Percentiles rank a stretch among this genome's conserved stretches.
These are phyloP conservation scores for Mycotypha africana DNA, from an alignment of 371 early-diverging fungal genomes.

Conservation along the genomic window DNA sequence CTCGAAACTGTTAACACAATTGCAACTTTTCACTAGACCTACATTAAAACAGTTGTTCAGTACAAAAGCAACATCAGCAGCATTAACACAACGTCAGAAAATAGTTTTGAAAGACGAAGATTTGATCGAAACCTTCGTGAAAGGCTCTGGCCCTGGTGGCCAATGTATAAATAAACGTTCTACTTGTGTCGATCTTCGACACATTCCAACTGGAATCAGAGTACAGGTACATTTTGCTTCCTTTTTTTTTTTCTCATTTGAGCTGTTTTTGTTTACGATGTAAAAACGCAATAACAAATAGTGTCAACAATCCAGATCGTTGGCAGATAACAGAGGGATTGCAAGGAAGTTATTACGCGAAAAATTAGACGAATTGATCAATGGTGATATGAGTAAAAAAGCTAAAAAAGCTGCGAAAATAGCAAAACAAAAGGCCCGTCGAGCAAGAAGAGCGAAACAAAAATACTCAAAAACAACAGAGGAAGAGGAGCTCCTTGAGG, in stretches of 20 bases:
- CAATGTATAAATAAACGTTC: conserved; percentile 91
- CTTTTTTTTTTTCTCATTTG: too few relatives aligned
- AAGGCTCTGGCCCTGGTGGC: conserved; percentile 90
- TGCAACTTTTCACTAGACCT: too few relatives aligned
- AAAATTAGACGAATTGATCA: conserved; percentile 65
- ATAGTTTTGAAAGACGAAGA: conserved; percentile 72
- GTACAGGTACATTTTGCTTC: conserved; percentile 64
- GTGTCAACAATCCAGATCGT: conserved; percentile 78
- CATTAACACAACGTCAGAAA: conserved; percentile 31
- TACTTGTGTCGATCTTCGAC: conserved; percentile 78
- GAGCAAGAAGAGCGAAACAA: conserved; percentile 44
- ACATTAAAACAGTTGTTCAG: too few relatives aligned
- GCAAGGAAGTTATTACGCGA: conserved; percentile 65
- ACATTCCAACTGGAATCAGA: conserved; percentile 77
- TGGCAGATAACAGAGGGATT: conserved; percentile 71
- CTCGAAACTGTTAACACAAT: too few relatives aligned
- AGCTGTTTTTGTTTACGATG: too few relatives aligned
- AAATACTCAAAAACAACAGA: conserved; percentile 25
- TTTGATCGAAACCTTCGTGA: conserved; percentile 81
- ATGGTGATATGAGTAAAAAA: conserved; percentile 64
- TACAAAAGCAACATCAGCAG: too few relatives aligned
- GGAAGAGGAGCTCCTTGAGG: background rate
- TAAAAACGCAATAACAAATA: too few relatives aligned
- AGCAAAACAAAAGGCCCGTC: conserved; percentile 51
- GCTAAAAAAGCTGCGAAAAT: conserved; percentile 61